These are phyloP conservation scores for Xanthoparmelia taractica DNA, from an alignment of 495 filamentous ascomycete genomes.

Conservation along the genomic window DNA sequence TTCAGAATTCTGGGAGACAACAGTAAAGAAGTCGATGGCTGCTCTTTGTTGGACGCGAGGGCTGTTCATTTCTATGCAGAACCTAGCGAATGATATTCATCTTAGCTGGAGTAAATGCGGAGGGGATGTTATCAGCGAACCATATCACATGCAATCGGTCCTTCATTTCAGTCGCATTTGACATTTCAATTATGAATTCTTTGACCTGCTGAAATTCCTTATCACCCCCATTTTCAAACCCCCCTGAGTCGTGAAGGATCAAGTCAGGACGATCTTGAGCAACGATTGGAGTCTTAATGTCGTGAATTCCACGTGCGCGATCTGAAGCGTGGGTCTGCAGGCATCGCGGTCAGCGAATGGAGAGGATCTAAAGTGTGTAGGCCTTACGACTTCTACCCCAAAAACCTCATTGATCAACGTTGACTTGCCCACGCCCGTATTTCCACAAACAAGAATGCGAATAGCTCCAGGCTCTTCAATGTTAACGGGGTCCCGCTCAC, in stretches of 20 bases:
- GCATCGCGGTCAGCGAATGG: background rate
- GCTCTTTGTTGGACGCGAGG: constrained; percentile 26
- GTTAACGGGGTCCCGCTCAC: constrained; percentile 18
- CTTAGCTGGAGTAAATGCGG: background rate
- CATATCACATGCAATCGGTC: constrained; percentile 7
- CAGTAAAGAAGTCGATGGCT: constrained; percentile 25
- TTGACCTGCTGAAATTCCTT: constrained; percentile 1
- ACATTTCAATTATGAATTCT: constrained; percentile 6
- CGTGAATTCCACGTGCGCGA: constrained; percentile 18
- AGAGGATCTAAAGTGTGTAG: background rate
- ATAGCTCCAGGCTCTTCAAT: constrained; percentile 26
- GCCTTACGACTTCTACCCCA: constrained; percentile 25
- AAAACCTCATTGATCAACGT: constrained; percentile 34
- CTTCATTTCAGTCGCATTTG: background rate
- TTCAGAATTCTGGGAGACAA: constrained; percentile 26
- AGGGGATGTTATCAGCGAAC: background rate
- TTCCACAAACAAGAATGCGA: constrained; percentile 32
- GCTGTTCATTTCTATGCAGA: constrained; percentile 30
- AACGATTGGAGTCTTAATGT: constrained; percentile 23
- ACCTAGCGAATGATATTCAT: constrained; percentile 14
- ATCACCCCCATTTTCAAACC: constrained; percentile 29
- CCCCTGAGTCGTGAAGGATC: constrained; percentile 29
- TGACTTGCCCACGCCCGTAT: constrained; percentile 34
- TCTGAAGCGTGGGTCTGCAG: background rate
- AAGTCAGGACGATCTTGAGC: constrained; percentile 25